phyloP scores from a whole-genome alignment of 1,139 yeast genomes.

The Suhomyces chickasaworum region DNA sequence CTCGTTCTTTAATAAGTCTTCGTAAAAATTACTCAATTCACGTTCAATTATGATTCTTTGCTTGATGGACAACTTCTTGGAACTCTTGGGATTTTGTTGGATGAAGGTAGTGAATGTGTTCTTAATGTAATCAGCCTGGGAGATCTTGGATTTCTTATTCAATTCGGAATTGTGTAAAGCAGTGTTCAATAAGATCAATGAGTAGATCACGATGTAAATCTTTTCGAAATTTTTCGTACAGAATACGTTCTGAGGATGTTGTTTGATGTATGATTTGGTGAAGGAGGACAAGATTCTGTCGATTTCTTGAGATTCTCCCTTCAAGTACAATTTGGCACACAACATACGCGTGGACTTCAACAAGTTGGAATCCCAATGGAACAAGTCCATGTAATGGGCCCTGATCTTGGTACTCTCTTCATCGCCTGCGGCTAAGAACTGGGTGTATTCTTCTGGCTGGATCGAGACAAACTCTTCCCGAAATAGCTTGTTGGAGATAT shows the following conservation, averaged over 20 bases:
- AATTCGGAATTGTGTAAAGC: conserved; percentile 59
- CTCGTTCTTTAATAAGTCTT: conserved; percentile 41
- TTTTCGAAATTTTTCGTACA: conserved; percentile 57
- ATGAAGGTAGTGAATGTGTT: conserved; percentile 53
- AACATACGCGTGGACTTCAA: conserved; percentile 59
- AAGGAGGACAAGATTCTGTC: conserved; percentile 74
- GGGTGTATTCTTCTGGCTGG: conserved; percentile 50
- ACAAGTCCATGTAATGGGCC: conserved; percentile 48
- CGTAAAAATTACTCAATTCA: conserved; percentile 45
- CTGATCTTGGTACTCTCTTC: conserved; percentile 45
- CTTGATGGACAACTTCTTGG: conserved; percentile 37
- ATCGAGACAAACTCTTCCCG: conserved; percentile 46
- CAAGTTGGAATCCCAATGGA: conserved; percentile 52
- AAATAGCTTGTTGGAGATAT: conserved; percentile 42
- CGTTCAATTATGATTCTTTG: conserved; percentile 47
- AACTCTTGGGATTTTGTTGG: conserved; percentile 36
- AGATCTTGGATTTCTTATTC: conserved; percentile 42
- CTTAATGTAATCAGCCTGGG: conserved; percentile 53
- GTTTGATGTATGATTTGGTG: conserved; percentile 64
- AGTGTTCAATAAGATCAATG: conserved; percentile 72
- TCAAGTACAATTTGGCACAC: conserved; percentile 66
- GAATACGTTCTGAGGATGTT: conserved; percentile 53
- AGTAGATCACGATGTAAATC: conserved; percentile 72
- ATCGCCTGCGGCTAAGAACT: conserved; percentile 46
- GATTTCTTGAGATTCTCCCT: conserved; percentile 83